Evolutionary conservation across 2,329 filamentous ascomycete species (phyloP).

Genomic region (Chaetomium globosum): DNA sequence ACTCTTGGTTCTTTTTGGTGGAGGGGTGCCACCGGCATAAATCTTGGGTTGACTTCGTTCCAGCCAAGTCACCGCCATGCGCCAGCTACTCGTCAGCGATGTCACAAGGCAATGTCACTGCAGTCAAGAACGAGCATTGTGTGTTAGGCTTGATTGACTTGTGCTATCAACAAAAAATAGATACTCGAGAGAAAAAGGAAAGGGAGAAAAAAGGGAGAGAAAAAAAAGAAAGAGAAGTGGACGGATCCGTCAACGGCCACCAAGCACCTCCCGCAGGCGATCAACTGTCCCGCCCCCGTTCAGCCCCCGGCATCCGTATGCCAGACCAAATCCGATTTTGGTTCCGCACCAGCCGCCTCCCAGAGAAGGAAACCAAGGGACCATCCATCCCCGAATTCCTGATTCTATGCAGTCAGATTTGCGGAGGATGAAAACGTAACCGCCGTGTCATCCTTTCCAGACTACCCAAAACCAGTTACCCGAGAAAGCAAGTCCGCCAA

Average conservation of each 20-base stretch:
- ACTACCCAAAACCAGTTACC: constrained; percentile 6
- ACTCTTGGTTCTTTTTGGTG: background rate
- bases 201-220: constrained; percentile 17
- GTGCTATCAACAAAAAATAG: constrained; percentile 29
- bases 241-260: constrained; percentile 7
- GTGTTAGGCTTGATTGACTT: constrained; percentile 41
- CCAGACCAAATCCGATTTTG: constrained; percentile 28
- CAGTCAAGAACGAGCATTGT: constrained; percentile 9
- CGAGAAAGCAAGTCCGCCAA: background rate
- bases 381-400: constrained; percentile 23
- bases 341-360: constrained; percentile 26
- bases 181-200: constrained; percentile 11
- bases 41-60: background rate
- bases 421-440: background rate
- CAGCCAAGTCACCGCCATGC: background rate
- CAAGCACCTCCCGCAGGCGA: constrained; percentile 16
- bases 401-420: constrained; percentile 29
- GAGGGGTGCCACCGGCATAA: background rate
- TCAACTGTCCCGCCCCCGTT: constrained; percentile 26
- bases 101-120: constrained; percentile 11
- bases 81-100: background rate
- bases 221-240: constrained; percentile 17
- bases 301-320: constrained; percentile 9
- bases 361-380: constrained; percentile 21
- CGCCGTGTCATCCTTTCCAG: constrained; percentile 5